phyloP scores from a whole-genome alignment of 495 filamentous ascomycete species.

The Penicillium cataractarum region DNA sequence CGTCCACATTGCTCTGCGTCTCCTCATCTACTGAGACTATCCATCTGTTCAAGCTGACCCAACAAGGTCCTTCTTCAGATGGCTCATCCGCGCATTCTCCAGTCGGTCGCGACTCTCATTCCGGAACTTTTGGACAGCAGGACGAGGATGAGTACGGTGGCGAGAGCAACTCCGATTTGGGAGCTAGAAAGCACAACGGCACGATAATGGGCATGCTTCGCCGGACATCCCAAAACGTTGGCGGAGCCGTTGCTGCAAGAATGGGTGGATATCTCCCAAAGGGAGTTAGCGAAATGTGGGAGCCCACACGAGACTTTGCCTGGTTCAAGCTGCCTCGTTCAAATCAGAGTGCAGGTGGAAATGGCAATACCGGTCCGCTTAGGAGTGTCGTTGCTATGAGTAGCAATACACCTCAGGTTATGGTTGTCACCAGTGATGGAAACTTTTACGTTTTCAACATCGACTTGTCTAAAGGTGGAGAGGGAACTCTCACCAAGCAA shows the following conservation, averaged over 20 bases:
- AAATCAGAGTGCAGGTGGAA: slow-evolving; percentile 39
- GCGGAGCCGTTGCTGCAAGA: slow-evolving; percentile 83
- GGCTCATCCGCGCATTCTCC: slow-evolving; percentile 39
- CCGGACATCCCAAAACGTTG: slow-evolving; percentile 94
- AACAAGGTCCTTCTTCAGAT: slow-evolving; percentile 38
- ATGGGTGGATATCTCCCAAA: slow-evolving; percentile 90
- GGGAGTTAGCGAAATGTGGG: slow-evolving; percentile 96
- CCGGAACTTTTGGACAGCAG: slow-evolving; percentile 40
- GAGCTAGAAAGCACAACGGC: slow-evolving; percentile 56
- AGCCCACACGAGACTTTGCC: slow-evolving; percentile 92
- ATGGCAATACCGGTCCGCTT: slow-evolving; percentile 52
- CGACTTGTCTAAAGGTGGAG: slow-evolving; percentile 93
- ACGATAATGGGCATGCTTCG: slow-evolving; percentile 87
- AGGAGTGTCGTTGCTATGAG: slow-evolving; percentile 95
- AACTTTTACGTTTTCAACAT: slow-evolving; percentile 94
- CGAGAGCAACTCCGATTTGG: slow-evolving; percentile 36
- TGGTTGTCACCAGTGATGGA: slow-evolving; percentile 97
- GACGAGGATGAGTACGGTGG: slow-evolving; percentile 41
- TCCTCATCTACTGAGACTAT: slow-evolving; percentile 96
- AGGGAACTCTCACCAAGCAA: slow-evolving; percentile 86
- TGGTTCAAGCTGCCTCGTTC: slow-evolving; percentile 89
- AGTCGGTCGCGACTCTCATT: slow-evolving; percentile 39
- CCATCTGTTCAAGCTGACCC: slow-evolving; percentile 86
- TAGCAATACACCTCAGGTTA: slow-evolving; percentile 87
- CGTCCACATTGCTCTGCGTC: slow-evolving; percentile 89